phyloP scores from a whole-genome alignment of 2,329 filamentous ascomycete species.

The Penicillium janthinellum region DNA sequence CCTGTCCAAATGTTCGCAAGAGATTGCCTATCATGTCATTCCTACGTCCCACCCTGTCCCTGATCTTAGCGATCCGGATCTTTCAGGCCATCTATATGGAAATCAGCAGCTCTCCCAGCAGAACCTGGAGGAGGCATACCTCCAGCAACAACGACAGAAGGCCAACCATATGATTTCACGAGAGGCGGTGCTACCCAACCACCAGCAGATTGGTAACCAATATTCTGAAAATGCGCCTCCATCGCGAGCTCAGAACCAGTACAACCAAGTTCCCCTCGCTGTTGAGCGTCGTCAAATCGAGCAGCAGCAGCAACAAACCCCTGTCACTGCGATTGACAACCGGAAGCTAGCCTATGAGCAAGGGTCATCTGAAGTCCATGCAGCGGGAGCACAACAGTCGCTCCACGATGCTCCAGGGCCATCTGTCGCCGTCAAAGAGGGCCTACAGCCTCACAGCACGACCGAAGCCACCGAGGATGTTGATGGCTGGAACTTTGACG shows the following conservation, averaged over 20 bases:
- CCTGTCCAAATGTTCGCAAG: constrained; percentile 66
- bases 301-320: constrained; percentile 42
- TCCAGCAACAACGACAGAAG: constrained; percentile 59
- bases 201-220: constrained; percentile 60
- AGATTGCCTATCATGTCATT: constrained; percentile 68
- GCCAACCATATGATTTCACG: constrained; percentile 49
- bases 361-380: constrained; percentile 54
- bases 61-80: constrained; percentile 50
- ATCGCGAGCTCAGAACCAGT: constrained; percentile 45
- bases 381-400: constrained; percentile 55
- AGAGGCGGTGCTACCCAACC: constrained; percentile 58
- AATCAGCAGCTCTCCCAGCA: constrained; percentile 56
- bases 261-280: constrained; percentile 42
- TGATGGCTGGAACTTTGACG: constrained; percentile 93
- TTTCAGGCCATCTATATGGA: constrained; percentile 48
- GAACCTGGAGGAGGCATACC: constrained; percentile 62
- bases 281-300: constrained; percentile 45
- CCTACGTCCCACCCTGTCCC: constrained; percentile 64
- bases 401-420: constrained; percentile 61
- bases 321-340: constrained; percentile 56
- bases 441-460: constrained; percentile 48
- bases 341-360: constrained; percentile 49
- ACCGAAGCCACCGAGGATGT: constrained; percentile 53
- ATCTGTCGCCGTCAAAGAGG: constrained; percentile 47
- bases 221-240: constrained; percentile 45